Percentiles rank a stretch among this genome's conserved stretches.
phyloP scores from a whole-genome alignment of 495 filamentous ascomycete species.

The Pseudomonodictys pantanalensis region DNA sequence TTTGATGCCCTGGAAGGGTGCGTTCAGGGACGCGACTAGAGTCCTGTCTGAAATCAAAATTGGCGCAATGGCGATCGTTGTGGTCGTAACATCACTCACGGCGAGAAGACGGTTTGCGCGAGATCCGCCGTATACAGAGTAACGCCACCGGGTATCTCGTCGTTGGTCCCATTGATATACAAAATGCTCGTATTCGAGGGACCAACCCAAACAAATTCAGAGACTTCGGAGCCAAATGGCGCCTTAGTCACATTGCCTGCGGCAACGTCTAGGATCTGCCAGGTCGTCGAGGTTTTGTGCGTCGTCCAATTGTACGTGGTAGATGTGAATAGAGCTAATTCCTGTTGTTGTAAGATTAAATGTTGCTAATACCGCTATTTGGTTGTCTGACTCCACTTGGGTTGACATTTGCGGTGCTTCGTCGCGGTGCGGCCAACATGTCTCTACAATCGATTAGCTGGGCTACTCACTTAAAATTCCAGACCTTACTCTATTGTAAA shows the following conservation, averaged over 20 bases:
- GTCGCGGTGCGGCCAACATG: conserved; percentile 21
- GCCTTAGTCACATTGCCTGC: conserved; percentile 22
- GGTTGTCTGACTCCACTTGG: conserved; percentile 18
- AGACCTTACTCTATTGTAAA: neutral
- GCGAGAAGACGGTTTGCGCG: conserved; percentile 1
- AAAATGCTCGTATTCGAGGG: conserved; percentile 37
- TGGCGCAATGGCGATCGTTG: no score
- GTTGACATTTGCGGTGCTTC: conserved; percentile 28
- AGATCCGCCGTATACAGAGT: conserved; percentile 46
- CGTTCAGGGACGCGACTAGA: conserved; percentile 25
- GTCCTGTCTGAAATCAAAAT: conserved; percentile 3
- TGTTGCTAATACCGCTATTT: no score
- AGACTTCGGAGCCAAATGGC: conserved; percentile 22
- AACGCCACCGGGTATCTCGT: conserved; percentile 44
- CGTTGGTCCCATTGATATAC: conserved; percentile 51
- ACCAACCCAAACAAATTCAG: conserved; percentile 25
- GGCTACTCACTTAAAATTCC: neutral
- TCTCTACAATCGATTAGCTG: neutral
- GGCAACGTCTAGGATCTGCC: conserved; percentile 17
- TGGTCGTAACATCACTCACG: conserved; percentile 3
- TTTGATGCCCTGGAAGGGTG: conserved; percentile 32
- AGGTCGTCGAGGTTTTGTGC: conserved; percentile 23
- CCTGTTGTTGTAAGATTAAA: conserved; percentile 4
- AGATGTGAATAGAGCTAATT: conserved; percentile 19
- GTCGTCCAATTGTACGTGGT: conserved; percentile 29